Conservation (phyloP, 495 filamentous ascomycete genomes). For the Talaromyces trachyspermus region DNA sequence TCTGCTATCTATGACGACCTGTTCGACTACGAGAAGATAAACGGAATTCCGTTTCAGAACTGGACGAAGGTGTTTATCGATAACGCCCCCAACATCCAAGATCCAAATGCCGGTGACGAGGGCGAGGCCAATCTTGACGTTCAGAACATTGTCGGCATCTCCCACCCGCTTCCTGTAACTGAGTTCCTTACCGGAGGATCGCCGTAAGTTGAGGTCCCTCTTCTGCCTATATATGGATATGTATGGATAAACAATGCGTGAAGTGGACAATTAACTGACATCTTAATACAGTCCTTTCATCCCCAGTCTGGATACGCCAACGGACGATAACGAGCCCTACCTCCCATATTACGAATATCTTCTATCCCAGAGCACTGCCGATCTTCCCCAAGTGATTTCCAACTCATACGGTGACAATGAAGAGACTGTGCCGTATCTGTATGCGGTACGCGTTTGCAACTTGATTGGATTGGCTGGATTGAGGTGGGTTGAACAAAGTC, state of each 20-base stretch:
- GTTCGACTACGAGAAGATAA: constrained; percentile 20
- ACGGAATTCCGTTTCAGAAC: constrained; percentile 36
- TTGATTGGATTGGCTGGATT: constrained; percentile 58
- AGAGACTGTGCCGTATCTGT: constrained; percentile 53
- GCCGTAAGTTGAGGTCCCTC: constrained; percentile 22
- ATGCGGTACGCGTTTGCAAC: constrained; percentile 60
- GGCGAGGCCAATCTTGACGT: constrained; percentile 66
- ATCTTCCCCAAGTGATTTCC: constrained; percentile 67
- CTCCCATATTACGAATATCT: constrained; percentile 61
- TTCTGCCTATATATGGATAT: background rate
- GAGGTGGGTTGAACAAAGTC: constrained; percentile 67
- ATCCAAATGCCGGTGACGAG: constrained; percentile 26
- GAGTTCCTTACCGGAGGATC: constrained; percentile 58
- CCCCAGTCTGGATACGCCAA: constrained; percentile 51
- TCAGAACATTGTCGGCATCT: constrained; percentile 52
- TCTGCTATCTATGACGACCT: constrained; percentile 34
- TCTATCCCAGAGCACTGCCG: constrained; percentile 34
- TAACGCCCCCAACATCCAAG: constrained; percentile 43
- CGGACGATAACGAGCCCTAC: constrained; percentile 69
- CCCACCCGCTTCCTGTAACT: constrained; percentile 47
- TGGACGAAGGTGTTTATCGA: constrained; percentile 53
- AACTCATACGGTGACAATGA: constrained; percentile 82
- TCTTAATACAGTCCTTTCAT: constrained; percentile 36
- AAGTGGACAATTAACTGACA: background rate
- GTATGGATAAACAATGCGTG: constrained; percentile 1